phyloP scores from a whole-genome alignment of 148 eudicot species.

The Diospyros lotus region DNA sequence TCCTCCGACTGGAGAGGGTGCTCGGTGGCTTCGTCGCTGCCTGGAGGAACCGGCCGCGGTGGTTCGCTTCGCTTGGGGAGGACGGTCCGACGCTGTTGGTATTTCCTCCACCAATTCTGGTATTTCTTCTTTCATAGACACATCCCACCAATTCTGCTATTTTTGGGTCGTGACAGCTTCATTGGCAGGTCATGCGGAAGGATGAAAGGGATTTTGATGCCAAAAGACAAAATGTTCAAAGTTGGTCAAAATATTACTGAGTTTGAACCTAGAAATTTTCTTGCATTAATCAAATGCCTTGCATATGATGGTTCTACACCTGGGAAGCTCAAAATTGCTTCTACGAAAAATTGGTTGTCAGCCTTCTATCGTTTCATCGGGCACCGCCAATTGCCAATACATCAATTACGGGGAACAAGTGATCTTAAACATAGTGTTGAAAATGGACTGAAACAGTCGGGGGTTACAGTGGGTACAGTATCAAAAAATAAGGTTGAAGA shows the following conservation, averaged over 20 bases:
- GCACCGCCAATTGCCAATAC: constrained; percentile 36
- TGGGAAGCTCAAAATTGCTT: constrained; percentile 22
- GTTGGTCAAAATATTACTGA: constrained; percentile 6
- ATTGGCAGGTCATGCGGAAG: constrained; percentile 1
- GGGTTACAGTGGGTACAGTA: background rate
- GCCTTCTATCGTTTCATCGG: constrained; percentile 34
- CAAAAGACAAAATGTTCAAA: background rate
- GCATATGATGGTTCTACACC: constrained; percentile 19
- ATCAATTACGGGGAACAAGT: constrained; percentile 20
- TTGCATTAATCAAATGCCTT: constrained; percentile 23
- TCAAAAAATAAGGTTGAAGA: constrained; percentile 3
- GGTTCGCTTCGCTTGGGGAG: too few relatives aligned
- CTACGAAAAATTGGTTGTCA: constrained; percentile 23
- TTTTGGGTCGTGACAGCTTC: background rate
- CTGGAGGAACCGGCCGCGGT: too few relatives aligned
- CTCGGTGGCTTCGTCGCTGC: too few relatives aligned
- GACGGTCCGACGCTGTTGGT: too few relatives aligned
- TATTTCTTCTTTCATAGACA: too few relatives aligned
- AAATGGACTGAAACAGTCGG: background rate
- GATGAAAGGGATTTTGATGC: background rate
- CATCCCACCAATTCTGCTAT: too few relatives aligned
- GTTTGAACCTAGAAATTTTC: constrained; percentile 35
- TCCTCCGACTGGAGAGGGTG: too few relatives aligned
- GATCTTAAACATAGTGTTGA: constrained; percentile 2
- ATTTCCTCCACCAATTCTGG: too few relatives aligned